Percentiles rank a stretch among this genome's conserved stretches.
Conservation (phyloP, 140 eudicot genomes). For the Anethum foeniculum region DNA sequence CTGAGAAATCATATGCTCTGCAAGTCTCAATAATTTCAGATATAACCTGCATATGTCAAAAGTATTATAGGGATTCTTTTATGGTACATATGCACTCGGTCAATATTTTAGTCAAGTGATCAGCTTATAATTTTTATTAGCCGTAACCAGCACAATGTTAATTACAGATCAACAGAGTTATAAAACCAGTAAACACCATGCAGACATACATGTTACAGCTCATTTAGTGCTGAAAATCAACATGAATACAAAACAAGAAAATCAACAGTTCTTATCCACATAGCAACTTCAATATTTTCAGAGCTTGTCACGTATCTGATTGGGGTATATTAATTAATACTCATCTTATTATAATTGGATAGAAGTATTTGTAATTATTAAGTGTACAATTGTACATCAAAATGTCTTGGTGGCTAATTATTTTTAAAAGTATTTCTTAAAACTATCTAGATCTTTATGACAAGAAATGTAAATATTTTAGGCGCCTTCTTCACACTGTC, state of each 20-base stretch:
- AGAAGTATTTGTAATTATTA: background rate
- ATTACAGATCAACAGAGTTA: background rate
- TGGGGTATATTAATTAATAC: background rate
- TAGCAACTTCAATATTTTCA: background rate
- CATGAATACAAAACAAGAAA: background rate
- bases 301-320: background rate
- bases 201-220: background rate
- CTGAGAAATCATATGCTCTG: conserved; percentile 73
- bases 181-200: background rate
- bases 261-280: background rate
- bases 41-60: conserved; percentile 47
- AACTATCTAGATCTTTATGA: background rate
- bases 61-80: background rate
- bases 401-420: background rate
- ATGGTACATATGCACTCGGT: background rate
- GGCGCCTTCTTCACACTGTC: background rate
- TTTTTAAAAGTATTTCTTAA: background rate
- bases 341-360: background rate
- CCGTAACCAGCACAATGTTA: background rate
- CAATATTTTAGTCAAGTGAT: background rate
- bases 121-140: background rate
- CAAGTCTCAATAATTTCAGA: conserved; percentile 85
- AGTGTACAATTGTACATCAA: background rate
- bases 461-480: background rate
- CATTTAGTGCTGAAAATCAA: background rate